phyloP scores from a whole-genome alignment of 2,329 filamentous ascomycete genomes.

The Nemania sp. region DNA sequence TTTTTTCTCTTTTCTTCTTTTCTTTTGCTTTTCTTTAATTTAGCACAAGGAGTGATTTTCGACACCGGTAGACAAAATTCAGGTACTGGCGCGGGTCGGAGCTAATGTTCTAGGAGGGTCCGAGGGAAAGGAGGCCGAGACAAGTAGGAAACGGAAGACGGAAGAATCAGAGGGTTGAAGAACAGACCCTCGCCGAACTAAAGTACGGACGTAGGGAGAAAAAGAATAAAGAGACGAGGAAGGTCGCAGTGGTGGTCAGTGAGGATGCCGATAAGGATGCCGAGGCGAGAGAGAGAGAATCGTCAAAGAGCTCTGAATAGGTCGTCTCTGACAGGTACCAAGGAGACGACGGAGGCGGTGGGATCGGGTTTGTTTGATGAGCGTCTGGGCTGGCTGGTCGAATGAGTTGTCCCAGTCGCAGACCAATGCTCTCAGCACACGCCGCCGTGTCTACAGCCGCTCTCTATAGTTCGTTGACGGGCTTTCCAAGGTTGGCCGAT shows the following conservation, averaged over 20 bases:
- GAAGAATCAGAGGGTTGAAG: not conserved
- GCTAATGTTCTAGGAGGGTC: not conserved
- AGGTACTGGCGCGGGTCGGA: slow-evolving; percentile 11
- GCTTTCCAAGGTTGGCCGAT: too few relatives aligned
- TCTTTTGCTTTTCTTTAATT: not conserved
- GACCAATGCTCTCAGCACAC: slow-evolving; percentile 16
- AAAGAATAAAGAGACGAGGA: slow-evolving; percentile 22
- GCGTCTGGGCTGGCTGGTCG: slow-evolving; percentile 6
- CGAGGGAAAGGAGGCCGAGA: not conserved
- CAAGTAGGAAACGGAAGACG: slow-evolving; percentile 11
- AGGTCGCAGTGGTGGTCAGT: slow-evolving; percentile 20
- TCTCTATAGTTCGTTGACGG: not conserved
- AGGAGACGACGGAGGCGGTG: not conserved
- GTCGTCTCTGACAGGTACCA: not conserved
- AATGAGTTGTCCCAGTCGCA: slow-evolving; percentile 25
- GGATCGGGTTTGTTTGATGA: slow-evolving; percentile 9
- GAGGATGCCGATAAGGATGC: slow-evolving; percentile 10
- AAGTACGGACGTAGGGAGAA: slow-evolving; percentile 21
- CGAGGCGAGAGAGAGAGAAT: not conserved
- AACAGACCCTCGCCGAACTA: not conserved
- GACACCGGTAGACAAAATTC: slow-evolving; percentile 8
- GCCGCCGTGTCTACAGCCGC: slow-evolving; percentile 1
- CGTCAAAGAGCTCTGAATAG: not conserved
- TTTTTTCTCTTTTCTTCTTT: not conserved
- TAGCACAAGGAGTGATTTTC: slow-evolving; percentile 18